Evolutionary conservation across 1,284 basidiomycete species (phyloP), one percentile per base, ranked within the genome.

Genomic region (Lentinus polychrous): DNA sequence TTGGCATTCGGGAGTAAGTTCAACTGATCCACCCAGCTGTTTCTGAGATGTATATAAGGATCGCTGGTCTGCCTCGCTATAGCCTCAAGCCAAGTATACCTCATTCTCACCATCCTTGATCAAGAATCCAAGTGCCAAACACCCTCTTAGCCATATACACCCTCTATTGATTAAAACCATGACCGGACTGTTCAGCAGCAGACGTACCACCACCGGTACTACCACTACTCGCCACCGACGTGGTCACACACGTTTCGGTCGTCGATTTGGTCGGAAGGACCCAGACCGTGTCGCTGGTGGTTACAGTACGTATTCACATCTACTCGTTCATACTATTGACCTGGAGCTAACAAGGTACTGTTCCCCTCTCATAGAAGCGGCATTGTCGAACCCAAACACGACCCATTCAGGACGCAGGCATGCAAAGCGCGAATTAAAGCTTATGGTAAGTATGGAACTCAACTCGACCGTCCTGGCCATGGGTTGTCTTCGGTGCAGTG

Each of bases 351-450:
- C 27, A 10, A 27, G 27, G 27, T 27, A 27, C 27, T 27, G 27
- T 6, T 20, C 49, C 14, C 18, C 35, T 45, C 36, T 35, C 49
- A 45, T 55, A 76, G 73, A 70, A 61, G 72, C 73, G 35, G 72
- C 76, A 5, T 62, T 78, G 7, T 49, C 71, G 27, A 78, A 77
- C 57, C 75, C 76, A 2, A 73, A 74, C 47, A 76, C 74, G 8
- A 74, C 72, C 3, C 62, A 55, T 7, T 39, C 58, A 8, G 72
- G 73, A 3, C 65, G 74, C n/a, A 67, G 66, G 52, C 67, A 71
- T 52, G 74, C 74, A 4, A 73, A 75, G 56, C 63, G 61, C 32
- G 70, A 76, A 55, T 66, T 75, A n/a, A 62, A 59, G 38, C 44
- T 52, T 23, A 78, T 74, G 74, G 75, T 76, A 47, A 53, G 68